A percentile compares a stretch with the other conserved stretches of the same genome.
These are phyloP conservation scores for Yamadazyma sp. DNA, from an alignment of 805 yeast species.

Conservation along the genomic window DNA sequence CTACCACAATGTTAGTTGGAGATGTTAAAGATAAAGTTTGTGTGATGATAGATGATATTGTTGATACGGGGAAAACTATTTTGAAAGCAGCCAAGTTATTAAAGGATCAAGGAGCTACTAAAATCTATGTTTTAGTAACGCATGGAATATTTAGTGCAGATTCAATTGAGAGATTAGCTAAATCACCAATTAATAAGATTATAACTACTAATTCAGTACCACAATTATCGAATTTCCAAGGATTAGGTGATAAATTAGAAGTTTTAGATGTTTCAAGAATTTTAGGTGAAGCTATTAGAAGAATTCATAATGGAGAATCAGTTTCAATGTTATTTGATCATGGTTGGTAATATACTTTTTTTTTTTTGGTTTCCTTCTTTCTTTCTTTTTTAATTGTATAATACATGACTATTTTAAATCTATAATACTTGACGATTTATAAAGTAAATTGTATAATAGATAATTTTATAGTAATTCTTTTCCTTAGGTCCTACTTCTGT, in stretches of 20 bases:
- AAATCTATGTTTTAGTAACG: slow-evolving; percentile 83
- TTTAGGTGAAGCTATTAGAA: slow-evolving; percentile 90
- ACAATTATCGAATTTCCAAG: slow-evolving; percentile 56
- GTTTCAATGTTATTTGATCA: slow-evolving; percentile 92
- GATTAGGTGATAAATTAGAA: slow-evolving; percentile 54
- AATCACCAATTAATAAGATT: slow-evolving; percentile 73
- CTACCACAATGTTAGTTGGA: slow-evolving; percentile 96
- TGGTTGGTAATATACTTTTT: slow-evolving; percentile 44
- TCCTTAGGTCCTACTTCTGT: too few species aligned
- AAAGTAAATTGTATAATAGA: too few species aligned
- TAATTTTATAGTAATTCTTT: too few species aligned
- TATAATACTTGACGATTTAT: too few species aligned
- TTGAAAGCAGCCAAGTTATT: slow-evolving; percentile 88
- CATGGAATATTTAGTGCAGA: slow-evolving; percentile 94
- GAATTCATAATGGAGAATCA: slow-evolving; percentile 96
- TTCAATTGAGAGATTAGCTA: slow-evolving; percentile 68
- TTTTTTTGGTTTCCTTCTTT: too few species aligned
- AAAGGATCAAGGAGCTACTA: slow-evolving; percentile 88
- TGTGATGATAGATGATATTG: slow-evolving; percentile 88
- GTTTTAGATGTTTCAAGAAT: slow-evolving; percentile 85
- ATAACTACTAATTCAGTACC: slow-evolving; percentile 92
- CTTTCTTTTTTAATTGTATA: too few species aligned
- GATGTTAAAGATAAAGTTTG: slow-evolving; percentile 85
- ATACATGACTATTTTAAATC: too few species aligned
- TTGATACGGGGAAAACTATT: slow-evolving; percentile 90